phyloP scores from a whole-genome alignment of 768 basidiomycete species.

The Boletus rex-veris region DNA sequence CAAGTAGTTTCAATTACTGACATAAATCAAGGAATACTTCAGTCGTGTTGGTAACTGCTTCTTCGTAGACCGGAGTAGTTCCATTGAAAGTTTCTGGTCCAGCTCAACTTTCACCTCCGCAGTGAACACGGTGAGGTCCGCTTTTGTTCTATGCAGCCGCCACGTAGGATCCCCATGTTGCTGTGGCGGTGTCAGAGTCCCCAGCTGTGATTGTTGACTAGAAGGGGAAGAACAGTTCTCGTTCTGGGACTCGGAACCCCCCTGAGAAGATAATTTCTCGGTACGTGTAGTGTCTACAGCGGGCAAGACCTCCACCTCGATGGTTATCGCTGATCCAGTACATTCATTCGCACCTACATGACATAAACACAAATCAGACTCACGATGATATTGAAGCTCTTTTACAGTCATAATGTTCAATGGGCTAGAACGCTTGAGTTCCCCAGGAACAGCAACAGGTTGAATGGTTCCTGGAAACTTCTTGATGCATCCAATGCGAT shows the following conservation, averaged over 20 bases:
- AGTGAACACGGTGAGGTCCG: constrained; percentile 29
- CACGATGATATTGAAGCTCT: neutral
- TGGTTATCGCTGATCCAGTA: no score
- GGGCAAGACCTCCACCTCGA: no score
- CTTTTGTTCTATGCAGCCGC: neutral
- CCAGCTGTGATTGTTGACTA: neutral
- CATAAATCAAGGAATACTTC: constrained; percentile 4
- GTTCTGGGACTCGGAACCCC: no score
- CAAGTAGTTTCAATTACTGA: neutral
- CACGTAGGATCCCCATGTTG: no score
- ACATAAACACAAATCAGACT: no score
- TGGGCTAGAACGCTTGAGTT: constrained; percentile 52
- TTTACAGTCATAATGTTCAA: constrained; percentile 63
- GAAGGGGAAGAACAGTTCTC: no score
- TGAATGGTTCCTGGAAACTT: neutral
- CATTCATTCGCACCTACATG: no score
- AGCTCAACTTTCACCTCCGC: constrained; percentile 9
- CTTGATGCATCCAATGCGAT: constrained; percentile 58
- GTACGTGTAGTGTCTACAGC: no score
- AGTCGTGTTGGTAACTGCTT: neutral
- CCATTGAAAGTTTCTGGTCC: neutral
- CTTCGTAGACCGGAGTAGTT: neutral
- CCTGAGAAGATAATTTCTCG: no score
- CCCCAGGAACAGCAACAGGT: constrained; percentile 4
- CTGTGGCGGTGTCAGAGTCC: no score